Base-by-base conservation (phyloP, 768 basidiomycete species). In the Rhizopogon salebrosus region DNA sequence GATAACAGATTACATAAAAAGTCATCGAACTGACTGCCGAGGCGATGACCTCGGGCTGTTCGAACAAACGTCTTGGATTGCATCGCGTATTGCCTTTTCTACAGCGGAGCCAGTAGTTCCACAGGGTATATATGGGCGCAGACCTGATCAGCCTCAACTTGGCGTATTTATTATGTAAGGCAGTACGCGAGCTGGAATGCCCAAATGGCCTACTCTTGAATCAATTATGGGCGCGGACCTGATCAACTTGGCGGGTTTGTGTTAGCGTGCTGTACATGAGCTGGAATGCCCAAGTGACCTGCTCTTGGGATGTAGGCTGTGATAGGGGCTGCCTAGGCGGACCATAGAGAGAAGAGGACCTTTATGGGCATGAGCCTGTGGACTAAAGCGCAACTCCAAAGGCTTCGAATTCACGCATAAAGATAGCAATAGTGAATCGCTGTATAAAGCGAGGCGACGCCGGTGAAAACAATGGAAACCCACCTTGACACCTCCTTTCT, bases 361-460 rank as follows among this genome's bases (percentile, higher is more conserved):
- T 41, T 41, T 23, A 16, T 24, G n/a, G n/a, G n/a, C n/a, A n/a
- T n/a, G n/a, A n/a, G n/a, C n/a, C n/a, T n/a, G n/a, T n/a, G n/a
- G n/a, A n/a, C n/a, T n/a, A n/a, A n/a, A n/a, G n/a, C n/a, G 2
- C 10, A 31, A 22, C 22, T 48, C 18, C n/a, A n/a, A 10, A 20
- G 23, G 27, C 50, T 51, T 51, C 50, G 49, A 31, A 42, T 41
- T 29, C 40, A 42, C 26, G 49, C 29, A n/a, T n/a, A 41, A 51
- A 29, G 49, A 51, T 31, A 51, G 43, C 4, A 14, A 14, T 20
- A 22, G 49, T 27, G 49, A 27, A 29, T 50, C 37, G 26, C 41
- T 20, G 6, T 41, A 41, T 18, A 18, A n/a, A 11, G 13, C 41
- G 11, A 26, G 24, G n/a, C n/a, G n/a, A n/a, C n/a, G n/a, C n/a